A percentile compares a stretch with the other conserved stretches of the same genome.
phyloP scores from a whole-genome alignment of 139 green algal species.

The Volvox africanus region DNA sequence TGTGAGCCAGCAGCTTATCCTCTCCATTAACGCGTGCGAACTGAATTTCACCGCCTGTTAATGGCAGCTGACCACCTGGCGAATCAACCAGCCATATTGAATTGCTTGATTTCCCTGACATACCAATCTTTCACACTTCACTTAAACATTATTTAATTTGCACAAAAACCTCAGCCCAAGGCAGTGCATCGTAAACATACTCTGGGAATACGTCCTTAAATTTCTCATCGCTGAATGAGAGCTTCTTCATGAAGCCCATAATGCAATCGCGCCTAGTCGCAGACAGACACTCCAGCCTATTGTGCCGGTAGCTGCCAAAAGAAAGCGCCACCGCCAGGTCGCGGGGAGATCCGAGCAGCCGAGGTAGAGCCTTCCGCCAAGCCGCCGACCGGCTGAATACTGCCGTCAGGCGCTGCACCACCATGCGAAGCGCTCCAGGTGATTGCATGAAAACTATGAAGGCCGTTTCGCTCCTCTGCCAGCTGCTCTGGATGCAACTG shows the following conservation, averaged over 20 bases:
- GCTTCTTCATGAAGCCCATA: slow-evolving; percentile 34
- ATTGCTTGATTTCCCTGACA: too few relatives aligned
- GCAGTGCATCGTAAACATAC: slow-evolving; percentile 12
- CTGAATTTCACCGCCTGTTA: too few relatives aligned
- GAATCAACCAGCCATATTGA: too few relatives aligned
- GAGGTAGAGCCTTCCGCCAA: background rate
- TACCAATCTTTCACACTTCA: too few relatives aligned
- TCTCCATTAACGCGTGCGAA: too few relatives aligned
- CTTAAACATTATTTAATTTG: too few relatives aligned
- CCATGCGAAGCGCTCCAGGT: background rate
- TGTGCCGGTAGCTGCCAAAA: slow-evolving; percentile 27
- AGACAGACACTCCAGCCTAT: slow-evolving; percentile 42
- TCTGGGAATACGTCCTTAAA: slow-evolving; percentile 33
- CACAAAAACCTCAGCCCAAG: too few relatives aligned
- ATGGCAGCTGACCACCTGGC: too few relatives aligned
- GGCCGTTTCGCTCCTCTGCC: background rate
- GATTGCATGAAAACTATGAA: slow-evolving; percentile 1
- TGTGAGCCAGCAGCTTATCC: too few relatives aligned
- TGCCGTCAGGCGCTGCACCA: background rate
- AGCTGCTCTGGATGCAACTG: background rate
- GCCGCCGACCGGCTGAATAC: background rate
- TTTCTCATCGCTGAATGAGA: background rate
- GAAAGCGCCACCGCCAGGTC: slow-evolving; percentile 44
- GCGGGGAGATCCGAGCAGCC: slow-evolving; percentile 3
- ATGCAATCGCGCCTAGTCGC: background rate